Conservation (phyloP, 768 basidiomycete genomes). For the Hygrophoropsis aurantiaca region DNA sequence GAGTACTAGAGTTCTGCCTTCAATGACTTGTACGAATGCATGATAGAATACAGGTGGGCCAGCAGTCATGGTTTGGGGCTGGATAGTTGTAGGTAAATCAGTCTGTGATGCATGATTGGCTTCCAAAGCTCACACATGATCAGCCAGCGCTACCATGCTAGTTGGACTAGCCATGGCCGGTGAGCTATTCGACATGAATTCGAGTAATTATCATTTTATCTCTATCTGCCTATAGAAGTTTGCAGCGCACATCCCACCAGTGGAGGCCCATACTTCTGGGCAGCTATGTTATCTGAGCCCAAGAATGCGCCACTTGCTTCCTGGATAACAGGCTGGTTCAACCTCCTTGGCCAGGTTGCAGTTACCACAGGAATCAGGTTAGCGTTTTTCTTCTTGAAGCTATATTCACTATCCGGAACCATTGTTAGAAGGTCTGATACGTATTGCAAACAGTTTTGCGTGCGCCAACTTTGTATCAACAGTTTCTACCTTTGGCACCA, state of each 20-base stretch:
- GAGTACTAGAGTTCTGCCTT: slow-evolving; percentile 20
- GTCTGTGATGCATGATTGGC: not conserved
- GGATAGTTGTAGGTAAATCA: slow-evolving; percentile 59
- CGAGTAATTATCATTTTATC: not conserved
- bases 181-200: slow-evolving; percentile 20
- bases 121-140: slow-evolving; percentile 2
- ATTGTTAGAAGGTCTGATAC: not conserved
- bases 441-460: slow-evolving; percentile 51
- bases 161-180: slow-evolving; percentile 79
- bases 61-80: slow-evolving; percentile 78
- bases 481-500: slow-evolving; percentile 54
- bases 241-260: slow-evolving; percentile 69
- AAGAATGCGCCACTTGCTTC: slow-evolving; percentile 62
- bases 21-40: not conserved
- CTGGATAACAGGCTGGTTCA: slow-evolving; percentile 79
- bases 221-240: slow-evolving; percentile 26
- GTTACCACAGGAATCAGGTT: slow-evolving; percentile 74
- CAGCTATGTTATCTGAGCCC: slow-evolving; percentile 68
- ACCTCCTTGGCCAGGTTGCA: slow-evolving; percentile 72
- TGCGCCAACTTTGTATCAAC: slow-evolving; percentile 72
- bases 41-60: slow-evolving; percentile 72
- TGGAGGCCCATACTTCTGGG: slow-evolving; percentile 80
- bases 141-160: slow-evolving; percentile 66
- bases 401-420: not conserved
- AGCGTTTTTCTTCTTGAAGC: slow-evolving; percentile 5